Percentiles rank a stretch among this genome's conserved stretches.
Conservation (phyloP, 2,329 filamentous ascomycete species). For the Colletotrichum gloeosporioides region DNA sequence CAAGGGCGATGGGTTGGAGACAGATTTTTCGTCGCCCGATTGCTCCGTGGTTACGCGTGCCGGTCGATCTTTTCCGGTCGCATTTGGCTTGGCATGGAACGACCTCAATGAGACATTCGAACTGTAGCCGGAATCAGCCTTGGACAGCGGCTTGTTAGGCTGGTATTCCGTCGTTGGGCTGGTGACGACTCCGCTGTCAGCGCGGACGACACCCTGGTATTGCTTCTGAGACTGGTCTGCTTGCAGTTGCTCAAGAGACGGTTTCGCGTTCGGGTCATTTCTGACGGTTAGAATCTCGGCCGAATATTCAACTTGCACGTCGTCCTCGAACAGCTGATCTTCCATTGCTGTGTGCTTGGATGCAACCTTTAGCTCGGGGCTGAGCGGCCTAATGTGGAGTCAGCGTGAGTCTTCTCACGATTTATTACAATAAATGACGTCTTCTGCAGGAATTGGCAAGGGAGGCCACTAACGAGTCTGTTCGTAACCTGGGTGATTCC, state of each 20-base stretch:
- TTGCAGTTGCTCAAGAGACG: constrained; percentile 28
- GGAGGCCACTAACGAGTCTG: constrained; percentile 12
- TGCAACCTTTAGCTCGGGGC: constrained; percentile 45
- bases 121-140: constrained; percentile 67
- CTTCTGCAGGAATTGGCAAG: neutral
- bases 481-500: neutral
- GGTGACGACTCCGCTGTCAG: constrained; percentile 57
- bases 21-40: constrained; percentile 5
- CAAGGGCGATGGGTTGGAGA: neutral
- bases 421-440: neutral
- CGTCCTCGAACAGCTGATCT: constrained; percentile 53
- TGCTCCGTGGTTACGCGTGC: neutral
- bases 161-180: constrained; percentile 46
- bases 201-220: constrained; percentile 33
- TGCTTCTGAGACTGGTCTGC: constrained; percentile 23
- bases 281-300: constrained; percentile 45
- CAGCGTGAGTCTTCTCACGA: constrained; percentile 38
- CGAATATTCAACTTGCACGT: constrained; percentile 34
- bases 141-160: constrained; percentile 50
- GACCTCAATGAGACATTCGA: constrained; percentile 65
- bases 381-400: constrained; percentile 30
- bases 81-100: constrained; percentile 41
- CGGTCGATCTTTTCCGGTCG: neutral
- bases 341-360: constrained; percentile 55
- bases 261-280: constrained; percentile 50